A percentile compares a stretch with the other conserved stretches of the same genome.
phyloP scores from a whole-genome alignment of 1,284 basidiomycete genomes.

The Porodaedalea pini region DNA sequence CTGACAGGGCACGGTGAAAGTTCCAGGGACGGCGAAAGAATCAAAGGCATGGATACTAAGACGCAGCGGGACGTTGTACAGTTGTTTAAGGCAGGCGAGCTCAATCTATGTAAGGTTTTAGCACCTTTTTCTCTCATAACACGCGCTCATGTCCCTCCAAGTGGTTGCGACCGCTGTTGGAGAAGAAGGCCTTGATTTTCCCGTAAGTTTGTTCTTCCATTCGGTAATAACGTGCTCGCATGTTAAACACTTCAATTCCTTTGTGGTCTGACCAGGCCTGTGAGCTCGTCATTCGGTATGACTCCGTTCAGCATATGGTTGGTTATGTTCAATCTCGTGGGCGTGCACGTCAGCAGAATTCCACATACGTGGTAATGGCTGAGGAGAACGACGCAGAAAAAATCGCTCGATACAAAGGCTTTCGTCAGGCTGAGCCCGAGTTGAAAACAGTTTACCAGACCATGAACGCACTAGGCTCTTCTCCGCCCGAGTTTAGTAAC shows the following conservation, averaged over 20 bases:
- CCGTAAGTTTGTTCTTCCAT: constrained; percentile 40
- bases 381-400: constrained; percentile 54
- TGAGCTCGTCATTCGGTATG: constrained; percentile 80
- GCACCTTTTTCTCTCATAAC: not conserved
- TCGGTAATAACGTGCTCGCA: not conserved
- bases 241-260: constrained; percentile 11
- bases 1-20: constrained; percentile 65
- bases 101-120: constrained; percentile 65
- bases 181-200: constrained; percentile 86
- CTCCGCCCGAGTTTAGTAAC: too few relatives aligned
- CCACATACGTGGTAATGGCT: constrained; percentile 78
- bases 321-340: constrained; percentile 83
- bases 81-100: constrained; percentile 57
- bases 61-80: constrained; percentile 58
- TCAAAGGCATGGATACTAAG: constrained; percentile 49
- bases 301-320: constrained; percentile 72
- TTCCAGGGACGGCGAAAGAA: constrained; percentile 34
- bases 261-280: constrained; percentile 51
- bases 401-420: constrained; percentile 52
- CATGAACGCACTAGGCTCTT: constrained; percentile 33
- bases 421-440: constrained; percentile 58
- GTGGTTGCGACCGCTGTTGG: constrained; percentile 83
- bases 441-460: constrained; percentile 60
- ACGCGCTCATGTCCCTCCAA: constrained; percentile 27
- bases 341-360: constrained; percentile 69